Evolutionary conservation across 2,329 filamentous ascomycete genomes (phyloP), one percentile per base, ranked within the genome.

Genomic region (Fusarium nanum): DNA sequence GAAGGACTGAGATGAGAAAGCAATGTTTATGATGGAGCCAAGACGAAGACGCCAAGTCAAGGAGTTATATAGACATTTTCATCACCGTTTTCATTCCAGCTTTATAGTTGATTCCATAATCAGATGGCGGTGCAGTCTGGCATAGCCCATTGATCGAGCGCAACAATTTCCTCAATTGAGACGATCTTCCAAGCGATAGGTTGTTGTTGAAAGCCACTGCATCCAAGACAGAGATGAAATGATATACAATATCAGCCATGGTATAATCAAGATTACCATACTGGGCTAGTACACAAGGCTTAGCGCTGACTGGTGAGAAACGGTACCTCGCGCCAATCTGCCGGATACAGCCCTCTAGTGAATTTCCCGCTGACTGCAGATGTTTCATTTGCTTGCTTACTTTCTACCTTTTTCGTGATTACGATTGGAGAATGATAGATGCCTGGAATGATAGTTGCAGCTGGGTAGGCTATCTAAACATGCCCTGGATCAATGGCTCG

Each of bases 1-100:
- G 34, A 37, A 37, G 3, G 18, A 12, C 34, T n/a, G 9, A 2
- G 6, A 1, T 37, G 34, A 37, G 10, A 37, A 37, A 11, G 34
- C 3, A 12, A 37, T 37, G 10, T 12, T 37, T 1, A 3, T 11
- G 18, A 37, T 37, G 10, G 1, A 37, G 34, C 1, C 18, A 2
- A n/a, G 6, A n/a, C 3, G 0, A 2, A 37, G 34, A 1, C 1
- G 34, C 1, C 10, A 37, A n/a, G 5, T n/a, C 10, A 12, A n/a
- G 34, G 0, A 37, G 3, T 37, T 37, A 37, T 37, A 37, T 37
- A 37, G 3, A n/a, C 10, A n/a, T n/a, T 9, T n/a, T 11, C 34
- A 7, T n/a, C 10, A 2, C 6, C 18, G 0, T 37, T 3, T n/a
- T 7, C 18, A 37, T 12, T 7, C 9, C 34, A n/a, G 1, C 9